These are phyloP conservation scores for Arbutus unedo DNA, from an alignment of 148 eudicot genomes.

Conservation along the genomic window DNA sequence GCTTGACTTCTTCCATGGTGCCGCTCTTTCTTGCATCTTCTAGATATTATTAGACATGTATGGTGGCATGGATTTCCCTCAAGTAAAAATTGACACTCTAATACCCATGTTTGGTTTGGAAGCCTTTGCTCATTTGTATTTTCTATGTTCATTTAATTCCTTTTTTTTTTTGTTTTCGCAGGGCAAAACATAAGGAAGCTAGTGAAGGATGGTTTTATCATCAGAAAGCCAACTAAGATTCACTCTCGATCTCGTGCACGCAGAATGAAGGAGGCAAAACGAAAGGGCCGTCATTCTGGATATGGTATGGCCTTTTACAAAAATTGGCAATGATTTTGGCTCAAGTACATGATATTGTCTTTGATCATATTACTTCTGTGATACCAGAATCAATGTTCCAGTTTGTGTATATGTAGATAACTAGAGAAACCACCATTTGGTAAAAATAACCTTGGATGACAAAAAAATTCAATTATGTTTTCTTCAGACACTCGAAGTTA, in stretches of 20 bases:
- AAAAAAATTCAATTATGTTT: background rate
- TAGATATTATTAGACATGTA: no score
- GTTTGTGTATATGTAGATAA: background rate
- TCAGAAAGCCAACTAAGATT: slow-evolving; percentile 81
- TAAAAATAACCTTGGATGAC: background rate
- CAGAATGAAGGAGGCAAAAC: slow-evolving; percentile 78
- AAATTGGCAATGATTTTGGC: background rate
- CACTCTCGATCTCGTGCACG: slow-evolving; percentile 86
- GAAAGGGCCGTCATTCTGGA: slow-evolving; percentile 90
- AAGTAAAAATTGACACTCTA: background rate
- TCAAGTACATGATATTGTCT: background rate
- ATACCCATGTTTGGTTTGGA: background rate
- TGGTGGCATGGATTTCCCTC: no score
- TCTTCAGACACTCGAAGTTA: background rate
- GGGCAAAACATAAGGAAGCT: slow-evolving; percentile 84
- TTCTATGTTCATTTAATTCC: background rate
- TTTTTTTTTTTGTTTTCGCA: slow-evolving; percentile 3
- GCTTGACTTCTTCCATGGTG: no score
- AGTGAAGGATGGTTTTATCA: slow-evolving; percentile 81
- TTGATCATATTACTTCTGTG: background rate
- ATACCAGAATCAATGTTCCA: background rate
- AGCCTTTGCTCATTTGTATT: background rate
- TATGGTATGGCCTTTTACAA: slow-evolving; percentile 43
- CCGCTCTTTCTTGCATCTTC: background rate
- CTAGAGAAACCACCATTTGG: background rate